Conservation (phyloP, 352 stramenopile species). For the Blastocystis sp. region DNA sequence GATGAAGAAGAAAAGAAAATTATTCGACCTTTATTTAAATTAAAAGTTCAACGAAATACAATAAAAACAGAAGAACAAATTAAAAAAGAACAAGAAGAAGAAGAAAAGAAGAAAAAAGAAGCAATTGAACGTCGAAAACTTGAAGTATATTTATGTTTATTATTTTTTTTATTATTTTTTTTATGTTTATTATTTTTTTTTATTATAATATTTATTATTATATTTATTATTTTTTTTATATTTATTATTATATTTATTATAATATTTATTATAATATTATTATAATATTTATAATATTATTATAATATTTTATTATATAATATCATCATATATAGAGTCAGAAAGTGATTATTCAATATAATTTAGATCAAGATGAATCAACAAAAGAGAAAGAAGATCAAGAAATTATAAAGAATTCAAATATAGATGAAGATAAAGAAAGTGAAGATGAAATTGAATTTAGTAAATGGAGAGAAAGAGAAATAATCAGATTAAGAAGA, state of each 20-base stretch:
- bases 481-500: conserved; percentile 69
- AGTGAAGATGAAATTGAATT: conserved; percentile 68
- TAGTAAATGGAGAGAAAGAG: conserved; percentile 70
- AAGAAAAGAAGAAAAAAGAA: conserved; percentile 46
- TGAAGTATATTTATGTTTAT: no score
- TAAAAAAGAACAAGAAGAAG: conserved; percentile 47
- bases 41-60: conserved; percentile 35
- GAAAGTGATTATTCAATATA: conserved; percentile 38
- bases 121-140: no score
- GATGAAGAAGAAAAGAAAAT: no score
- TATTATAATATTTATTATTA: no score
- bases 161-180: no score
- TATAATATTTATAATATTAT: conserved; percentile 48
- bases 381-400: conserved; percentile 42
- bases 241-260: no score
- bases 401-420: conserved; percentile 51
- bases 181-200: no score
- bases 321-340: conserved; percentile 1
- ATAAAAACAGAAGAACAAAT: conserved; percentile 41
- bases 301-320: conserved; percentile 46
- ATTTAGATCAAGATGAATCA: conserved; percentile 41
- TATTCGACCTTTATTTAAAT: conserved; percentile 15
- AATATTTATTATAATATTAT: no score
- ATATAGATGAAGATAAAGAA: conserved; percentile 65
- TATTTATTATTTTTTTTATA: no score